Conservation (phyloP, 371 early-diverging fungal genomes). For the Mucor indicus region DNA sequence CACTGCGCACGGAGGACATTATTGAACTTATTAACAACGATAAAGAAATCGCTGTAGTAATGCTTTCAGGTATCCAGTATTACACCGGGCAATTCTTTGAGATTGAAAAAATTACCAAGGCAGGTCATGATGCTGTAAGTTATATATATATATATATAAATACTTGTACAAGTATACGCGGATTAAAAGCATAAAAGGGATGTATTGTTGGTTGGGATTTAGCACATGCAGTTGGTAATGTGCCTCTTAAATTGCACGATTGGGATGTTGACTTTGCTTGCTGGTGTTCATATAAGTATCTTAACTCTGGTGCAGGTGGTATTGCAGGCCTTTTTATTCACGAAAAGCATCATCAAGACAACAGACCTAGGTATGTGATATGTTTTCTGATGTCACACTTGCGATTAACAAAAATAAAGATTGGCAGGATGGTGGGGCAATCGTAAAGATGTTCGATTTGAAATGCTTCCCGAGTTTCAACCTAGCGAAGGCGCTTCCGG, state of each 20-base stretch:
- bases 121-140: slow-evolving; percentile 74
- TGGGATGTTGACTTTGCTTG: slow-evolving; percentile 98
- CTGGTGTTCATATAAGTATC: slow-evolving; percentile 98
- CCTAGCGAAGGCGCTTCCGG: slow-evolving; percentile 82
- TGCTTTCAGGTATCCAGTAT: slow-evolving; percentile 93
- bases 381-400: no score
- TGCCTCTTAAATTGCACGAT: slow-evolving; percentile 83
- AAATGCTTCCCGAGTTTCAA: slow-evolving; percentile 74
- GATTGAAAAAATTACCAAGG: slow-evolving; percentile 80
- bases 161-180: not conserved
- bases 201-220: slow-evolving; percentile 94
- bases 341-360: slow-evolving; percentile 62
- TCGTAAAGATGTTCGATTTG: slow-evolving; percentile 73
- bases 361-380: slow-evolving; percentile 41
- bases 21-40: slow-evolving; percentile 71
- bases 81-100: slow-evolving; percentile 96
- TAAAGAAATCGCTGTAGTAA: slow-evolving; percentile 78
- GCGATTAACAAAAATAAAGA: no score
- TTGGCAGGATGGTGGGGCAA: slow-evolving; percentile 97
- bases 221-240: slow-evolving; percentile 96
- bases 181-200: slow-evolving; percentile 47
- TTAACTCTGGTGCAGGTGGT: slow-evolving; percentile 94
- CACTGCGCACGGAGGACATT: slow-evolving; percentile 80
- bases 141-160: not conserved
- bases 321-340: slow-evolving; percentile 91